A percentile compares a stretch with the other conserved stretches of the same genome.
These are phyloP conservation scores for Helminthosporium solani DNA, from an alignment of 2,329 filamentous ascomycete species.

Conservation along the genomic window DNA sequence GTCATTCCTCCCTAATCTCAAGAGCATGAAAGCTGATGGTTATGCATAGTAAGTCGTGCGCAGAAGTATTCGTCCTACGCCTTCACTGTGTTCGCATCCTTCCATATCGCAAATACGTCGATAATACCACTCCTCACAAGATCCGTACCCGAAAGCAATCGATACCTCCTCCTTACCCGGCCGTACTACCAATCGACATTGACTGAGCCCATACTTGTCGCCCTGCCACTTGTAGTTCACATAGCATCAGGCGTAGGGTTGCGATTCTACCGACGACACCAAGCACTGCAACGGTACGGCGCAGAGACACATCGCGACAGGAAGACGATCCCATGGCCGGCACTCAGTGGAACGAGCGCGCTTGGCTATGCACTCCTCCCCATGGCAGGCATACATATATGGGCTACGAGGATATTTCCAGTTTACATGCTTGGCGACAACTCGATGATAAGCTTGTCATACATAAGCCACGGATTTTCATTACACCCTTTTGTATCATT, in stretches of 20 bases:
- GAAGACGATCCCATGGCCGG: constrained; percentile 63
- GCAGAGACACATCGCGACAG: constrained; percentile 60
- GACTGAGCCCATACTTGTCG: constrained; percentile 77
- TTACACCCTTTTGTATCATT: constrained; percentile 67
- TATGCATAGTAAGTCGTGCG: constrained; percentile 63
- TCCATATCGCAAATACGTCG: constrained; percentile 52
- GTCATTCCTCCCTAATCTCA: constrained; percentile 27
- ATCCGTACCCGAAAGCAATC: constrained; percentile 69
- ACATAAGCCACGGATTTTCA: constrained; percentile 82
- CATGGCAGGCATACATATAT: constrained; percentile 69
- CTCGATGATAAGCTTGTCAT: constrained; percentile 80
- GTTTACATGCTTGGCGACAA: constrained; percentile 77
- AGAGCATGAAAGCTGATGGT: neutral
- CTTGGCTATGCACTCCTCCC: constrained; percentile 71
- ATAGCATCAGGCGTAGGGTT: constrained; percentile 74
- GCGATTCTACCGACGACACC: constrained; percentile 70
- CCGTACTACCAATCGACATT: constrained; percentile 83
- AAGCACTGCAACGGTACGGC: constrained; percentile 74
- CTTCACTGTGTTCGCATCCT: constrained; percentile 45
- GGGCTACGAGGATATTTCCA: constrained; percentile 75
- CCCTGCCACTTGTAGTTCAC: constrained; percentile 72
- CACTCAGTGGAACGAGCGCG: constrained; percentile 66
- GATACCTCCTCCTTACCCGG: constrained; percentile 84
- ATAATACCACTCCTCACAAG: constrained; percentile 36
- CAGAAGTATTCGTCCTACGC: constrained; percentile 86